phyloP scores from a whole-genome alignment of 805 yeast species.

The Candida patagonica region DNA sequence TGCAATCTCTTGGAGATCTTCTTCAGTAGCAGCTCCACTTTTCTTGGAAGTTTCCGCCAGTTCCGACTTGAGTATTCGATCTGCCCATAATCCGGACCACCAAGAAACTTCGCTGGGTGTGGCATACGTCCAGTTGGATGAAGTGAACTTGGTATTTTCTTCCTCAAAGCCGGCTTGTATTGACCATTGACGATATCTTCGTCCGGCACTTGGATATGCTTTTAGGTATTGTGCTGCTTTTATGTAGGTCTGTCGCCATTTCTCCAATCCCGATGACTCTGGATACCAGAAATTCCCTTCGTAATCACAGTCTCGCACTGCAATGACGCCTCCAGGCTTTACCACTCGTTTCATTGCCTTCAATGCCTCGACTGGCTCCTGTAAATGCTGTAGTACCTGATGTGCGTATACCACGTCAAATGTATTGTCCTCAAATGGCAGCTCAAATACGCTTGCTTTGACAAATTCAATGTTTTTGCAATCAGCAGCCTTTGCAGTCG shows the following conservation, averaged over 20 bases:
- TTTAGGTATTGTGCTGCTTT: slow-evolving; percentile 15
- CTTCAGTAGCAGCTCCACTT: slow-evolving; percentile 9
- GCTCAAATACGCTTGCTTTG: slow-evolving; percentile 26
- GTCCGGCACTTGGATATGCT: slow-evolving; percentile 19
- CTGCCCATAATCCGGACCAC: slow-evolving; percentile 20
- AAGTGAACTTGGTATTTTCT: slow-evolving; percentile 5
- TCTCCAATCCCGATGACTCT: slow-evolving; percentile 7
- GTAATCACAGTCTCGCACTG: slow-evolving; percentile 29
- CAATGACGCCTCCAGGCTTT: slow-evolving; percentile 29
- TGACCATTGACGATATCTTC: slow-evolving; percentile 12
- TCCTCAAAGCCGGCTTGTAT: slow-evolving; percentile 14
- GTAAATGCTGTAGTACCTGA: slow-evolving; percentile 33
- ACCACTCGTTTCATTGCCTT: slow-evolving; percentile 31
- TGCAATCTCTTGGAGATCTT: slow-evolving; percentile 12
- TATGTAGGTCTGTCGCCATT: slow-evolving; percentile 12
- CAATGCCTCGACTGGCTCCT: slow-evolving; percentile 29
- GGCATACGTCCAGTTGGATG: slow-evolving; percentile 16
- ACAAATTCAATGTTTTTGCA: slow-evolving; percentile 20
- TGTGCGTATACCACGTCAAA: slow-evolving; percentile 35
- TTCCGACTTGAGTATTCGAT: slow-evolving; percentile 15
- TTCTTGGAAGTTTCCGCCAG: slow-evolving; percentile 10
- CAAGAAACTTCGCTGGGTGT: slow-evolving; percentile 13
- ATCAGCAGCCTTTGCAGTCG: slow-evolving; percentile 10
- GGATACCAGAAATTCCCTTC: slow-evolving; percentile 17
- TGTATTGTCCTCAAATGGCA: slow-evolving; percentile 30